Evolutionary conservation across 1,139 yeast species (phyloP).

Genomic region (Saccharomycopsis crataegensis): DNA sequence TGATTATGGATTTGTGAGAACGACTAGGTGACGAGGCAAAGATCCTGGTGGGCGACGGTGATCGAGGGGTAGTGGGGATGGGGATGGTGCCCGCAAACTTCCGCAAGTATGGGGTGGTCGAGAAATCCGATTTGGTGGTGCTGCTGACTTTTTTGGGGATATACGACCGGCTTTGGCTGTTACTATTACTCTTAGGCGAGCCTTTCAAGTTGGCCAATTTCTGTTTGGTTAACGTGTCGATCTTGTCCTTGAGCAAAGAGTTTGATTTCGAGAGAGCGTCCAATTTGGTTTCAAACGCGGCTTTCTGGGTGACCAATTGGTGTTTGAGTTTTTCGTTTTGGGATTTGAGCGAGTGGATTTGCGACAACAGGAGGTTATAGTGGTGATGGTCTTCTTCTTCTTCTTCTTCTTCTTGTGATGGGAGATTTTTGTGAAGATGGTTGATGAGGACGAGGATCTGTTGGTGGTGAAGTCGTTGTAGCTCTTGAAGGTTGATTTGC

Average conservation of each 20-base stretch:
- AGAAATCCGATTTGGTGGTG: slow-evolving; percentile 10
- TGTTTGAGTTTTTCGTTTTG: slow-evolving; percentile 17
- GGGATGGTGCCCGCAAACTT: too few relatives aligned
- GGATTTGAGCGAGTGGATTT: slow-evolving; percentile 3
- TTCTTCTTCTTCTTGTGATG: neutral
- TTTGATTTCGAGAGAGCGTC: slow-evolving; percentile 3
- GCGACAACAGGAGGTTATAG: too few relatives aligned
- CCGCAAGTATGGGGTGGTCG: slow-evolving; percentile 15
- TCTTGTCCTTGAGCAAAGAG: neutral
- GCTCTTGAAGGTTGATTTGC: too few relatives aligned
- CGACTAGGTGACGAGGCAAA: neutral
- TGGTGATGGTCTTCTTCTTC: neutral
- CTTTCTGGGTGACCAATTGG: slow-evolving; percentile 11
- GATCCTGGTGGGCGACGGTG: neutral
- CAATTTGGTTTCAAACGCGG: slow-evolving; percentile 13
- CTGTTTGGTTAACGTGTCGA: neutral
- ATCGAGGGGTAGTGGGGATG: too few relatives aligned
- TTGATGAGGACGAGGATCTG: too few relatives aligned
- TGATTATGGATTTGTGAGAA: neutral
- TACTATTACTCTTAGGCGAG: neutral
- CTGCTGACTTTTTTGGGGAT: neutral
- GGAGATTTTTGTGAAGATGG: too few relatives aligned
- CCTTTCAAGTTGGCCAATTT: neutral
- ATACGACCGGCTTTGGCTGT: neutral
- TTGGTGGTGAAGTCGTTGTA: too few relatives aligned